Conservation (phyloP, 257 asterid species). For the Salvia rosmarinus region DNA sequence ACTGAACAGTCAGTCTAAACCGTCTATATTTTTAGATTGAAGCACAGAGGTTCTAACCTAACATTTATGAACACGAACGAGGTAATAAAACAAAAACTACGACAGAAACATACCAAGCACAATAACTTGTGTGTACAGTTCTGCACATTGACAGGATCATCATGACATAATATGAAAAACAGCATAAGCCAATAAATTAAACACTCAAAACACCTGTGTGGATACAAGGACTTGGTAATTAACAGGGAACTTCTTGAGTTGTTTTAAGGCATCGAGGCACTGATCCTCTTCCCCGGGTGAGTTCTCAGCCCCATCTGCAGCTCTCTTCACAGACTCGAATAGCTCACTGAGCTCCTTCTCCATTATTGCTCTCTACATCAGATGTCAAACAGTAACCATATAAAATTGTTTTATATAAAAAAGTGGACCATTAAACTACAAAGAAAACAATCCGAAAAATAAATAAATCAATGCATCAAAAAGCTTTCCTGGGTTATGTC, state of each 20-base stretch:
- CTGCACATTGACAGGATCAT: not conserved
- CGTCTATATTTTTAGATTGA: not conserved
- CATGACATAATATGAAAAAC: not conserved
- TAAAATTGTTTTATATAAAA: not conserved
- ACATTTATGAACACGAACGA: not conserved
- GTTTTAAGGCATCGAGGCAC: conserved; percentile 67
- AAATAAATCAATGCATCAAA: conserved; percentile 2
- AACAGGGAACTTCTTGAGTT: conserved; percentile 78
- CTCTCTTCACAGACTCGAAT: conserved; percentile 75
- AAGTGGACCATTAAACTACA: not conserved
- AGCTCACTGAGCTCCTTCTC: conserved; percentile 84
- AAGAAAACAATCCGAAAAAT: not conserved
- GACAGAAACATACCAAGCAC: not conserved
- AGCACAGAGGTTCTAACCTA: not conserved
- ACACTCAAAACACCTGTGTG: conserved; percentile 60
- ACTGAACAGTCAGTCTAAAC: not conserved
- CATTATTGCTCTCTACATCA: conserved; percentile 46
- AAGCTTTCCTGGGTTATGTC: not conserved
- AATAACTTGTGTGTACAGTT: not conserved
- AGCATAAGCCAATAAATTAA: not conserved
- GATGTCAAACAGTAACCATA: conserved; percentile 19
- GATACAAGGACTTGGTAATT: conserved; percentile 87
- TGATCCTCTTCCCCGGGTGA: conserved; percentile 66
- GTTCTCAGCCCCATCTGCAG: conserved; percentile 69
- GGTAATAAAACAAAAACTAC: not conserved